Evolutionary conservation across 768 basidiomycete genomes (phyloP), one percentile per base, ranked within the genome.

Genomic region (Leucosporidium creatinivorum): DNA sequence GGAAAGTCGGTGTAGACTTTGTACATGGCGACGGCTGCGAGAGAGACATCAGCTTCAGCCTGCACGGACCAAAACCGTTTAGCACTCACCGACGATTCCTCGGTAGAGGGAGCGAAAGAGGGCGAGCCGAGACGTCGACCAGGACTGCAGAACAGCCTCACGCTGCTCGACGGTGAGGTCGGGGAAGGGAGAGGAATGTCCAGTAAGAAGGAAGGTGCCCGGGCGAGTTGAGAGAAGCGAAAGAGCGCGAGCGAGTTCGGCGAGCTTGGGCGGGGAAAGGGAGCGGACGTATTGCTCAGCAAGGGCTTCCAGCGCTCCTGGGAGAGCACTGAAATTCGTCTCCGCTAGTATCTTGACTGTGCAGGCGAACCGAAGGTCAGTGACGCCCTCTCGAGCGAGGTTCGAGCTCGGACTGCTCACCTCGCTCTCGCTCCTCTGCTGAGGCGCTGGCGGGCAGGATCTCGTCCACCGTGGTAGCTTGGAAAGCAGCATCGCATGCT

Each of bases 201-300:
- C 71, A 26, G 71, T 54, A 3, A 72, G 55, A 25, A 69, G 28
- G 30, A 72, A 60, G 18, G 66, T 69, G 33, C 71, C 71, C 12
- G 71, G 54, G 7, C 68, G 58, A 12, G 71, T 72, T 12, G 62
- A 61, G 36, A 72, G 65, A 31, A 68, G 57, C 3, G 62, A 39
- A 48, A 72, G 63, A 25, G 51, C 39, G 10, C 57, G 47, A 33
- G 2, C 28, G 44, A 67, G 58, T 25, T 44, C 39, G 15, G 58
- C 54, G 63, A 72, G 48, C 60, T 65, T 67, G 30, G 60, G 48
- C 26, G 33, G 65, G 19, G 66, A 69, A 18, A 72, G 58, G 4
- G 65, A 51, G 1, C 30, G 21, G 2, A 17, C 15, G 60, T 66
- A 63, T 25, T 66, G 67, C 19, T 55, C 9, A 39, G 60, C 47